Conservation (phyloP, 306 rosid species). For the Cyclanthera cordifolia region DNA sequence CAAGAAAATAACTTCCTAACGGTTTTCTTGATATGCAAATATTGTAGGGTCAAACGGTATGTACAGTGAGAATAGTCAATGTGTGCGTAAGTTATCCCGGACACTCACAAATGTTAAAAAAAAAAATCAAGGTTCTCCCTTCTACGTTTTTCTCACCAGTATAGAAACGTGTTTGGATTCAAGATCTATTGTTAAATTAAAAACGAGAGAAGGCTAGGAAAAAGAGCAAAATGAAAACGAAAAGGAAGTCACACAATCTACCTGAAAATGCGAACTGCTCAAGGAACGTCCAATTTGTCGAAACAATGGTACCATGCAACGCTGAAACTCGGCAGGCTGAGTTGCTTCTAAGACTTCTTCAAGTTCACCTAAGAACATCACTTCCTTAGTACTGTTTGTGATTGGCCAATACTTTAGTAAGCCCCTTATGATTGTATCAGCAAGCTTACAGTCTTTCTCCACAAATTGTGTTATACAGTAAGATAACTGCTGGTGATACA, state of each 20-base stretch:
- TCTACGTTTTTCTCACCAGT: not conserved
- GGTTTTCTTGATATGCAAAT: no score
- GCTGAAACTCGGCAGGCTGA: conserved; percentile 86
- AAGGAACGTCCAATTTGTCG: conserved; percentile 70
- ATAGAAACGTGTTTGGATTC: not conserved
- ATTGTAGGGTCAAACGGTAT: no score
- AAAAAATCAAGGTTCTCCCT: no score
- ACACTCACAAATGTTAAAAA: no score
- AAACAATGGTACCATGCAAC: conserved; percentile 79
- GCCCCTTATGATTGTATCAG: conserved; percentile 90
- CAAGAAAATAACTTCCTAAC: no score
- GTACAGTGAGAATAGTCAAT: no score
- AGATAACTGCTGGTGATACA: conserved; percentile 93
- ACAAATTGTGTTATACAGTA: conserved; percentile 89
- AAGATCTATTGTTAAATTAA: not conserved
- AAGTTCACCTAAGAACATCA: conserved; percentile 92
- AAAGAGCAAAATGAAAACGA: conserved; percentile 11
- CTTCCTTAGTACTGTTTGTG: conserved; percentile 95
- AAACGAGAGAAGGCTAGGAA: conserved; percentile 9
- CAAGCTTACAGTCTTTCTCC: conserved; percentile 96
- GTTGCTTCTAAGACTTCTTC: conserved; percentile 97
- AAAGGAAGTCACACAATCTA: conserved; percentile 24
- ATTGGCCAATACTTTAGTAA: conserved; percentile 87
- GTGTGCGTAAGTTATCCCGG: no score
- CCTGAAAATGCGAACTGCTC: conserved; percentile 98